phyloP scores from a whole-genome alignment of 164 flowering plant species.

The Cinnamomum chago region DNA sequence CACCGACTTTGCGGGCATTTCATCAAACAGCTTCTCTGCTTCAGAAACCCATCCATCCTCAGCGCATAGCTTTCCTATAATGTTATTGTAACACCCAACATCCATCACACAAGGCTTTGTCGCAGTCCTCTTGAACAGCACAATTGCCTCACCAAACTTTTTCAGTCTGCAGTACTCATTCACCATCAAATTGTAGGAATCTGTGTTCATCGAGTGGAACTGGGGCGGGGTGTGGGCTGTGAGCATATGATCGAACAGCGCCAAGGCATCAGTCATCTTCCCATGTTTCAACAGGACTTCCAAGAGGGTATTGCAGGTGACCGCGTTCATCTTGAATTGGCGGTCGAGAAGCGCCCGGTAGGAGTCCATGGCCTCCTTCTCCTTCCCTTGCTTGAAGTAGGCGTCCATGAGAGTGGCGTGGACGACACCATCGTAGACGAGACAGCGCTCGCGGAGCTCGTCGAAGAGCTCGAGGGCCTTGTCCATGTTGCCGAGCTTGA shows the following conservation, averaged over 20 bases:
- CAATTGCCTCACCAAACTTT: slow-evolving; percentile 44
- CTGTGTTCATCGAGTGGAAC: slow-evolving; percentile 63
- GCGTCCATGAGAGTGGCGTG: slow-evolving; percentile 72
- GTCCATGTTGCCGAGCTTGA: slow-evolving; percentile 46
- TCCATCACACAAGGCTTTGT: slow-evolving; percentile 69
- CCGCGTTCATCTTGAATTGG: slow-evolving; percentile 60
- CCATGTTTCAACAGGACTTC: slow-evolving; percentile 59
- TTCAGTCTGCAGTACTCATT: slow-evolving; percentile 59
- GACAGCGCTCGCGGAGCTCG: slow-evolving; percentile 64
- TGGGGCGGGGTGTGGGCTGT: slow-evolving; percentile 65
- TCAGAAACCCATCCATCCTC: slow-evolving; percentile 46
- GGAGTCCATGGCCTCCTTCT: slow-evolving; percentile 72
- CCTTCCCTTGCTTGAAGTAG: slow-evolving; percentile 55
- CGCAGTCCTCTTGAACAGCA: slow-evolving; percentile 50
- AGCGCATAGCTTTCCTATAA: slow-evolving; percentile 46
- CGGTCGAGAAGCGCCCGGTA: slow-evolving; percentile 46
- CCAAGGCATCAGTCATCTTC: slow-evolving; percentile 53
- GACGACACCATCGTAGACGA: slow-evolving; percentile 75
- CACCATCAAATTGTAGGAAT: slow-evolving; percentile 64
- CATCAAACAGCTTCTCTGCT: slow-evolving; percentile 54
- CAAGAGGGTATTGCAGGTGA: slow-evolving; percentile 68
- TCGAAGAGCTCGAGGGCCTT: slow-evolving; percentile 77
- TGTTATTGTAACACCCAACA: slow-evolving; percentile 62
- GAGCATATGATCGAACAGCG: slow-evolving; percentile 64
- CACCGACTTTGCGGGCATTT: slow-evolving; percentile 41